Base-by-base conservation (phyloP, 768 basidiomycete genomes). In the Gloeostereum incarnatum region DNA sequence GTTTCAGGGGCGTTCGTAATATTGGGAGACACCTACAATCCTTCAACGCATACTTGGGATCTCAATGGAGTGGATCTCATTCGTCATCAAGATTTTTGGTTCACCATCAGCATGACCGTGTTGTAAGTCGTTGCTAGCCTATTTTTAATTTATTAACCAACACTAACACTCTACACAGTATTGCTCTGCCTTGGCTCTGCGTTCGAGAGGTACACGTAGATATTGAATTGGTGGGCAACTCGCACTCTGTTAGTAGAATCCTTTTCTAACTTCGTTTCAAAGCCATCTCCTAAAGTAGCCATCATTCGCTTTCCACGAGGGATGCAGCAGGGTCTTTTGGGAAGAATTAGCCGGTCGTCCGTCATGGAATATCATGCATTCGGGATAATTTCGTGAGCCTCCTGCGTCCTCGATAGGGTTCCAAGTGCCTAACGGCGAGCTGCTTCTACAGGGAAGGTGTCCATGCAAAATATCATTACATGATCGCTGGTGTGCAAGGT, bases 281-380 rank as follows among this genome's bases (percentile, higher is more conserved):
- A 86, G 82, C 84, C 84, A 20, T 87, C 84, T 11, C 66, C 77
- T 13, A 87, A 86, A 53, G 84, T 83, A 5, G 85, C 82, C 5
- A 68, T 88, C 43, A 65, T 88, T 49, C 80, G 82, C 22, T 86
- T 88, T 59, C 66, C 76, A 56, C 75, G 84, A 49, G 84, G 85
- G 36, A 87, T 88, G 82, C 84, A 86, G 52, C 85, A 87, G 53
- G 83, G 84, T 40, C 65, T 88, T 20, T 65, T 87, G 23, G 77
- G 77, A 16, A 73, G 84, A 39, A 71, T 87, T 60, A 80, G 80
- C 44, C 79, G 82, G 24, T 73, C 73, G 14, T 68, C 78, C 22
- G 67, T 86, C 45, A 74, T 76, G 79, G 84, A 88, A 55, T 87
- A 86, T 55, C 85, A 87, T 54, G 81, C 82, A 22, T 88, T 87